These are phyloP conservation scores for Teunomyces atbi DNA, from an alignment of 805 yeast species.

Conservation along the genomic window DNA sequence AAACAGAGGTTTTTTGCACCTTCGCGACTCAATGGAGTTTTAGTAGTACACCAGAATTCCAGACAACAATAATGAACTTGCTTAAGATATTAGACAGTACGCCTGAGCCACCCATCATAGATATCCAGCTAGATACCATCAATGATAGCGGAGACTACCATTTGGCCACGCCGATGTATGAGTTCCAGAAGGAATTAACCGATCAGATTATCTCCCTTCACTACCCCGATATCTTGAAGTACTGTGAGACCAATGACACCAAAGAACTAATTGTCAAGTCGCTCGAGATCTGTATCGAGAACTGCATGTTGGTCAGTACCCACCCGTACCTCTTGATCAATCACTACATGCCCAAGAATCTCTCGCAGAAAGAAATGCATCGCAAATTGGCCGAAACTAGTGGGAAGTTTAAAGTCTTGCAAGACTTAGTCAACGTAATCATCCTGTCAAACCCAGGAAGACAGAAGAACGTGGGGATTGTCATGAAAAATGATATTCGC, in stretches of 20 bases:
- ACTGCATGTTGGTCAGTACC: constrained; percentile 76
- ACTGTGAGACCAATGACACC: constrained; percentile 62
- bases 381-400: constrained; percentile 69
- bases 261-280: constrained; percentile 66
- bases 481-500: constrained; percentile 63
- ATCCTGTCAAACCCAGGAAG: constrained; percentile 22
- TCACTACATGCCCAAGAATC: constrained; percentile 80
- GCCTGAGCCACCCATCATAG: constrained; percentile 79
- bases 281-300: constrained; percentile 68
- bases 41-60: not conserved
- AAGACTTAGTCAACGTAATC: constrained; percentile 59
- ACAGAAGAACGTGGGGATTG: constrained; percentile 59
- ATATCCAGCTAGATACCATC: constrained; percentile 45
- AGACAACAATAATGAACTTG: constrained; percentile 69
- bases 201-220: constrained; percentile 91
- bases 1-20: not conserved
- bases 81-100: constrained; percentile 74
- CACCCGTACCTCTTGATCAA: constrained; percentile 87
- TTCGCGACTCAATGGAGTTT: not conserved
- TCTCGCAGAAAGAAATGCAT: constrained; percentile 70
- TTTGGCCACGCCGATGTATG: constrained; percentile 79
- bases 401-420: constrained; percentile 77
- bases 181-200: constrained; percentile 82
- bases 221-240: constrained; percentile 85
- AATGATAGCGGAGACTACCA: constrained; percentile 62